Conservation (phyloP, 2,329 filamentous ascomycete genomes). For the Fusarium sp. region DNA sequence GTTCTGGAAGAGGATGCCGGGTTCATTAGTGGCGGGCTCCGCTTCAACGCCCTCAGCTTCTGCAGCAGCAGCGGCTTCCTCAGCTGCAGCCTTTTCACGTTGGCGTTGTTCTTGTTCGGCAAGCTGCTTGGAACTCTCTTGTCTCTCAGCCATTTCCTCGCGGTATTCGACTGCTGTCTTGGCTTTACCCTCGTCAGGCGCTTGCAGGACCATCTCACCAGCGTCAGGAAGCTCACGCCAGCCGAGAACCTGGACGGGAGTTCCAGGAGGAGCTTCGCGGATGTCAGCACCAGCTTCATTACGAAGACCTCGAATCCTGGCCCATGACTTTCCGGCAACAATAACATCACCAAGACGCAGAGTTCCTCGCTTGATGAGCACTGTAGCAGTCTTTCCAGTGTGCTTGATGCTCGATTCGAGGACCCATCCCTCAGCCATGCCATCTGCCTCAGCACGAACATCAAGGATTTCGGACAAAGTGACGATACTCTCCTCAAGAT, state of each 20-base stretch:
- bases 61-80: conserved; percentile 52
- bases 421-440: conserved; percentile 90
- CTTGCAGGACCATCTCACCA: conserved; percentile 89
- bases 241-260: conserved; percentile 92
- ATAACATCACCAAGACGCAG: conserved; percentile 83
- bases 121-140: conserved; percentile 82
- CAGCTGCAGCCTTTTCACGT: conserved; percentile 63
- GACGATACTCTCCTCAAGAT: conserved; percentile 90
- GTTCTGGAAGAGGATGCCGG: conserved; percentile 69
- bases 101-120: conserved; percentile 76
- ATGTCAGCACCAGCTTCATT: conserved; percentile 86
- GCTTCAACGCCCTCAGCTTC: conserved; percentile 54
- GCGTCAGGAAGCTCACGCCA: conserved; percentile 87
- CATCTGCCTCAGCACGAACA: conserved; percentile 81
- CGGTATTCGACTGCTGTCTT: conserved; percentile 83
- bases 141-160: conserved; percentile 75
- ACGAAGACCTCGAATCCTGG: conserved; percentile 82
- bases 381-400: conserved; percentile 85
- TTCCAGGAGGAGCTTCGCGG: conserved; percentile 82
- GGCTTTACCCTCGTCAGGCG: conserved; percentile 80
- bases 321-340: conserved; percentile 89
- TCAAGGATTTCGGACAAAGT: conserved; percentile 91
- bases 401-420: conserved; percentile 91
- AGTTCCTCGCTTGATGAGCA: conserved; percentile 89
- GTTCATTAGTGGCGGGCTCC: conserved; percentile 53